phyloP scores from a whole-genome alignment of 306 rosid species.

The Dicorynia guianensis region DNA sequence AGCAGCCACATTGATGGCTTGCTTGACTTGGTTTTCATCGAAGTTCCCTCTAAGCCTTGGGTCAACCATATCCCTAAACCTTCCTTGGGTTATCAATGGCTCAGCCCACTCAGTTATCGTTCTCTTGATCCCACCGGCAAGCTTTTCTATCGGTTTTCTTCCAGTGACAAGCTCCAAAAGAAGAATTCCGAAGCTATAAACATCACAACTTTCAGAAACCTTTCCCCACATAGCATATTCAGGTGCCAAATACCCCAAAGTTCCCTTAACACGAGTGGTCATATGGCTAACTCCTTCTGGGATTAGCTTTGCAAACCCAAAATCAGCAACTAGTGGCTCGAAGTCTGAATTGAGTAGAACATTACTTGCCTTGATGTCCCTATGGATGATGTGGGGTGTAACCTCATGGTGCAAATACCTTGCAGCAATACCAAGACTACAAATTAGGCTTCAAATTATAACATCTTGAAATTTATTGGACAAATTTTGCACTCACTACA shows the following conservation, averaged over 20 bases:
- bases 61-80: constrained; percentile 67
- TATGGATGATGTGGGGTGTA: constrained; percentile 83
- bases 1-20: constrained; percentile 65
- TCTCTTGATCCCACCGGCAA: constrained; percentile 76
- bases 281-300: constrained; percentile 93
- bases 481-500: not conserved
- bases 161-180: constrained; percentile 76
- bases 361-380: constrained; percentile 90
- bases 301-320: constrained; percentile 90
- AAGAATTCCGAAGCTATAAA: constrained; percentile 82
- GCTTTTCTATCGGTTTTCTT: constrained; percentile 85
- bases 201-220: constrained; percentile 88
- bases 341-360: constrained; percentile 79
- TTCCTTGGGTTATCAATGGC: constrained; percentile 63
- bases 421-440: not conserved
- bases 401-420: constrained; percentile 91
- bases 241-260: constrained; percentile 85
- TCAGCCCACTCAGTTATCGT: constrained; percentile 85
- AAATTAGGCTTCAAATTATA: not conserved
- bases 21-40: constrained; percentile 69
- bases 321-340: constrained; percentile 82
- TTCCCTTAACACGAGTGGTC: constrained; percentile 92
- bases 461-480: not conserved
- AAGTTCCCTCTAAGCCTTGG: constrained; percentile 69
- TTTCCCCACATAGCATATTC: constrained; percentile 99